Evolutionary conservation across 2,329 filamentous ascomycete species (phyloP).

Genomic region (Alternaria panax): DNA sequence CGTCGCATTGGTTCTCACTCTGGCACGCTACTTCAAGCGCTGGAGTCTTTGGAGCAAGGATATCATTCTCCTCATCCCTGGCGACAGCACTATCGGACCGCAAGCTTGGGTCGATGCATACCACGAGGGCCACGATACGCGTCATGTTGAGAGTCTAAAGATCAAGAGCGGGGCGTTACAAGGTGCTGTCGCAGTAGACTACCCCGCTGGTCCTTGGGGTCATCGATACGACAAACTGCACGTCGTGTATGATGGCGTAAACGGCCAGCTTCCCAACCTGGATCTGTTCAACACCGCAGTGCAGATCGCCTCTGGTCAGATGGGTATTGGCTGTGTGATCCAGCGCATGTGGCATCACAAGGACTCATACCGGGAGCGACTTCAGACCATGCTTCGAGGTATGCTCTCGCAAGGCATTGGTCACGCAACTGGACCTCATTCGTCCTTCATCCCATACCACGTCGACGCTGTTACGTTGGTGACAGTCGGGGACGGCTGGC

Average conservation of each 20-base stretch:
- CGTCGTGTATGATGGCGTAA: conserved; percentile 92
- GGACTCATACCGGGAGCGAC: conserved; percentile 79
- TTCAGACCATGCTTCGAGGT: conserved; percentile 87
- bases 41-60: conserved; percentile 99
- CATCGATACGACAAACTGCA: conserved; percentile 86
- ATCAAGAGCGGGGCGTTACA: conserved; percentile 94
- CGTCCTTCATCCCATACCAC: conserved; percentile 96
- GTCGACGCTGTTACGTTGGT: conserved; percentile 95
- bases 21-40: conserved; percentile 93
- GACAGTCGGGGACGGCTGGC: conserved; percentile 89
- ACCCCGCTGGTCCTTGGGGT: conserved; percentile 72
- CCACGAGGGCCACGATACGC: conserved; percentile 82
- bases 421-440: conserved; percentile 88
- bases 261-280: conserved; percentile 93
- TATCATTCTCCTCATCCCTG: conserved; percentile 88
- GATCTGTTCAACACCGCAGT: conserved; percentile 96
- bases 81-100: conserved; percentile 86
- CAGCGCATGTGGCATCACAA: conserved; percentile 84
- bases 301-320: conserved; percentile 85
- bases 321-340: conserved; percentile 83
- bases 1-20: conserved; percentile 81
- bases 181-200: conserved; percentile 92
- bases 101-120: conserved; percentile 99
- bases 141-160: conserved; percentile 75
- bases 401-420: conserved; percentile 93